Evolutionary conservation across 148 eudicot species (phyloP).

Genomic region (Chenopodium suecicum): DNA sequence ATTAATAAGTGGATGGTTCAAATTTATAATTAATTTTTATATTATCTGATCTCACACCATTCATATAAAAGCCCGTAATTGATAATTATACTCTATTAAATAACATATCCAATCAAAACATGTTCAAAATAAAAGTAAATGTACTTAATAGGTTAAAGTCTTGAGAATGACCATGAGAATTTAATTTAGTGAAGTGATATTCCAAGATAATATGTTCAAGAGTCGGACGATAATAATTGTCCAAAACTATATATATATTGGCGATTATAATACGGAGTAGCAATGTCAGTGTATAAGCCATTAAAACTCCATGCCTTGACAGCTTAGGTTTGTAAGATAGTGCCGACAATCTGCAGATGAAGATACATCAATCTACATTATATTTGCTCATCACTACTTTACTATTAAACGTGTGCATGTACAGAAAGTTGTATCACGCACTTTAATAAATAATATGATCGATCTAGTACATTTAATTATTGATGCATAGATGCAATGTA

Average conservation of each 20-base stretch:
- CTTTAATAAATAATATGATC: too few species aligned
- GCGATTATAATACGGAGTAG: background rate
- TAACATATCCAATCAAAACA: too few species aligned
- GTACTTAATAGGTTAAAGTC: too few species aligned
- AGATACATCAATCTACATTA: background rate
- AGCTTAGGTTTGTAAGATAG: conserved; percentile 10
- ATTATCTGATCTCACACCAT: too few species aligned
- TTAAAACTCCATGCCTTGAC: conserved; percentile 18
- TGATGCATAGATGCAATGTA: background rate
- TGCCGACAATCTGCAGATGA: conserved; percentile 17
- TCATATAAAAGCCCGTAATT: too few species aligned
- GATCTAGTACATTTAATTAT: background rate
- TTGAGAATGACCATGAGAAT: too few species aligned
- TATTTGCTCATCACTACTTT: background rate
- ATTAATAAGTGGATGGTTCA: too few species aligned
- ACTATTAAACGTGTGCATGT: conserved; percentile 4
- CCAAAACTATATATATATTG: background rate
- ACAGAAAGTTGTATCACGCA: background rate
- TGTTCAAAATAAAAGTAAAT: too few species aligned
- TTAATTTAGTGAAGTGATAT: too few species aligned
- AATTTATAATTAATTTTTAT: too few species aligned
- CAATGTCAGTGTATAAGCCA: background rate
- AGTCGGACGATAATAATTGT: background rate
- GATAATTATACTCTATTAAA: too few species aligned
- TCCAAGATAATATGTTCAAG: too few species aligned